These are phyloP conservation scores for Lasiodiplodia theobromae DNA, from an alignment of 2,329 filamentous ascomycete species.

Conservation along the genomic window DNA sequence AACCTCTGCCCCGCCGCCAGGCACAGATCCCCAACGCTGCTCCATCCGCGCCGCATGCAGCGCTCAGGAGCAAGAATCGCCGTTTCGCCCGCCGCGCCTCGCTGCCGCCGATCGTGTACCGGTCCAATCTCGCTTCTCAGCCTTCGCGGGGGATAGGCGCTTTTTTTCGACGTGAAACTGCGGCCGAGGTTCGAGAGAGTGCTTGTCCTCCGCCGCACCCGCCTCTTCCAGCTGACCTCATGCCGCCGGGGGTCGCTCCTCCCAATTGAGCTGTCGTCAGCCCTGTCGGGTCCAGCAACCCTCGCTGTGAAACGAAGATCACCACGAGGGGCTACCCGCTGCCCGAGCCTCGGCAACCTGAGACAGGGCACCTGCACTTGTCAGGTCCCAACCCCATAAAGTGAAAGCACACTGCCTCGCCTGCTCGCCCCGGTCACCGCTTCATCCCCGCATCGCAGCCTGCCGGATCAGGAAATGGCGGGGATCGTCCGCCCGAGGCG, in stretches of 20 bases:
- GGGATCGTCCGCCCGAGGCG: slow-evolving; percentile 11
- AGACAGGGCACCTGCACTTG: slow-evolving; percentile 19
- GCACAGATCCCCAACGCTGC: not conserved
- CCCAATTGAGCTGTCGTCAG: slow-evolving; percentile 12
- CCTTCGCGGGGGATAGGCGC: not conserved
- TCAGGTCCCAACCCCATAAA: not conserved
- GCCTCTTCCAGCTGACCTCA: slow-evolving; percentile 16
- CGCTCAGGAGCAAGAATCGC: slow-evolving; percentile 7
- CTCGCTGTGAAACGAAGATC: slow-evolving; percentile 5
- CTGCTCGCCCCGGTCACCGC: slow-evolving; percentile 5
- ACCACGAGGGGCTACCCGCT: slow-evolving; percentile 6
- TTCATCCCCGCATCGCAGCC: slow-evolving; percentile 20
- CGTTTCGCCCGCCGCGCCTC: slow-evolving; percentile 14
- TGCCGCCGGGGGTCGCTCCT: not conserved
- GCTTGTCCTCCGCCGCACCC: not conserved
- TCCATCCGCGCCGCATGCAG: slow-evolving; percentile 18
- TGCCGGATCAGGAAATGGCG: slow-evolving; percentile 17
- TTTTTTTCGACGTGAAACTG: not conserved
- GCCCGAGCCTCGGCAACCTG: slow-evolving; percentile 13
- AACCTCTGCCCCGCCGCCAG: not conserved
- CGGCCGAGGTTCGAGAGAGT: slow-evolving; percentile 9
- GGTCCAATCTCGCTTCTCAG: slow-evolving; percentile 19
- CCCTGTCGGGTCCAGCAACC: slow-evolving; percentile 21
- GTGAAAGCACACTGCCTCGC: not conserved
- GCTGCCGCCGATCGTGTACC: slow-evolving; percentile 16